Evolutionary conservation across 768 basidiomycete species (phyloP), one percentile per base, ranked within the genome.

Genomic region (Leccinum subtestaceum): DNA sequence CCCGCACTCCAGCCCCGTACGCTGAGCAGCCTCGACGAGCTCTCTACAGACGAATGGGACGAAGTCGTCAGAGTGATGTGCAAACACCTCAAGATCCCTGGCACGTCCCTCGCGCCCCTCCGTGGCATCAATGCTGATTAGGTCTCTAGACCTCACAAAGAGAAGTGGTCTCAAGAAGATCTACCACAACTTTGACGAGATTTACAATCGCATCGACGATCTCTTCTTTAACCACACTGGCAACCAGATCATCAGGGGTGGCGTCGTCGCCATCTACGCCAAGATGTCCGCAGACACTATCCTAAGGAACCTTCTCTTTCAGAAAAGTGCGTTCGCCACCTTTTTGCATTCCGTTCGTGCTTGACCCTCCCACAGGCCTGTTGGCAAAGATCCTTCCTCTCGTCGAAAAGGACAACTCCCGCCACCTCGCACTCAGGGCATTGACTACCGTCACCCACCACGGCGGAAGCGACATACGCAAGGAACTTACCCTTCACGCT

Each of bases 211-310:
- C 27, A 76, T 87, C 25, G 80, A 86, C 49, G 72, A 72, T n/a
- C 73, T 78, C 2, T 87, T 82, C 62, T 66, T 76, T 1, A 73
- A 70, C 13, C 74, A 81, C 60, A 40, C 58, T 1, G 70, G 71
- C 1, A 81, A 82, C 66, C 77, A 81, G 36, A 78, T 77, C 57
- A 72, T 87, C 17, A 70, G 73, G 51, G 85, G 84, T 1, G 85
- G 81, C 0, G 81, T 88, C 47, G 76, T 85, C 8, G 83, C 80
- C 8, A 83, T 89, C 51, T 86, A 81, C 61, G 80, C 85, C 15
- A 84, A 83, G 64, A 84, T 88, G 82, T 86, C 78, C 32, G 77
- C 76, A 0, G 86, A 87, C 66, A 76, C 83, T 3, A 74, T 87
- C 38, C 69, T 87, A 56, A 76, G 87, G 17, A 80, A 86, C 69